A percentile compares a stretch with the other conserved stretches of the same genome.
These are phyloP conservation scores for Bonia amplexicaulis DNA, from an alignment of 176 grass and related monocot genomes.

Conservation along the genomic window DNA sequence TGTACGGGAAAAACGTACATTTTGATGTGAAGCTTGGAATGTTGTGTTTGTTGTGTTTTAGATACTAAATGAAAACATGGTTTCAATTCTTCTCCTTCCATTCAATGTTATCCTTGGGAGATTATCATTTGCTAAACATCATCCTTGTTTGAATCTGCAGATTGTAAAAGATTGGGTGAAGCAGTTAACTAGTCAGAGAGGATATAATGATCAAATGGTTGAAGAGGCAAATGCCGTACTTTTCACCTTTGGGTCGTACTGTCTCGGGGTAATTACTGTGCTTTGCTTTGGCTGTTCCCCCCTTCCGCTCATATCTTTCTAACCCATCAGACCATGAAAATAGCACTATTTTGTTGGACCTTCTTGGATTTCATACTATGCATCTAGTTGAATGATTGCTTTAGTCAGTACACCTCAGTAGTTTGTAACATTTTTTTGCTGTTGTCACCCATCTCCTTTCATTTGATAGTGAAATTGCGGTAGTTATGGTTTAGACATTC, in stretches of 20 bases:
- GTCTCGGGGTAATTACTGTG: slow-evolving; percentile 65
- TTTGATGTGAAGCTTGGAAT: not conserved
- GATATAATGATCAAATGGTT: slow-evolving; percentile 88
- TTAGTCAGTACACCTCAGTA: not conserved
- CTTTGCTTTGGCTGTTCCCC: not conserved
- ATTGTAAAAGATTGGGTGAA: slow-evolving; percentile 89
- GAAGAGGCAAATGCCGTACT: slow-evolving; percentile 90
- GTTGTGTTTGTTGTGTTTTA: not conserved
- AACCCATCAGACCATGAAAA: not conserved
- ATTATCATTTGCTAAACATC: not conserved
- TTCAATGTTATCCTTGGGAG: not conserved
- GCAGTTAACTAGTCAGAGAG: slow-evolving; percentile 80
- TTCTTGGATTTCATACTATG: not conserved
- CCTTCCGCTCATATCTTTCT: not conserved
- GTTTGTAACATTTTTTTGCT: not conserved
- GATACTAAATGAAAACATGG: not conserved
- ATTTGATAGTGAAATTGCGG: not conserved
- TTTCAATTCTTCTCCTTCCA: not conserved
- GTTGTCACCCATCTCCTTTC: not conserved
- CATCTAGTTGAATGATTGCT: not conserved
- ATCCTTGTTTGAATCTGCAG: slow-evolving; percentile 20
- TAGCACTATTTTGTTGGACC: not conserved
- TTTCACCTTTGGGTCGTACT: slow-evolving; percentile 94
- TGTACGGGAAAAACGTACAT: not conserved
- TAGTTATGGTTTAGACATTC: not conserved